These are phyloP conservation scores for Mycena maculata DNA, from an alignment of 768 basidiomycete genomes.

Conservation along the genomic window DNA sequence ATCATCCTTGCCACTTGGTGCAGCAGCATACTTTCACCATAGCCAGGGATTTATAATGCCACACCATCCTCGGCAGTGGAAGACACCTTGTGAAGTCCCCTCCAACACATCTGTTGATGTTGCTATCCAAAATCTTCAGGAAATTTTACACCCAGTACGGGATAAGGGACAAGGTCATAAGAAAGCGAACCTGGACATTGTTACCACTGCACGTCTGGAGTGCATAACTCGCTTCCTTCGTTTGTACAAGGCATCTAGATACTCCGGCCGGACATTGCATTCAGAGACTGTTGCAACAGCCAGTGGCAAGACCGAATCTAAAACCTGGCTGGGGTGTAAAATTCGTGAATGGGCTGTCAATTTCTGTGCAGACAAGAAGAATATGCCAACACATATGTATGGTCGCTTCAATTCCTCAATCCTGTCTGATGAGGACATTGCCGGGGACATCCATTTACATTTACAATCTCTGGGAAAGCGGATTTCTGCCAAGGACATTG, in stretches of 20 bases:
- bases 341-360: constrained; percentile 8
- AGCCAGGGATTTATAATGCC: not conserved
- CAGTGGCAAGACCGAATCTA: not conserved
- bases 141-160: not conserved
- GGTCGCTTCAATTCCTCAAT: constrained; percentile 16
- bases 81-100: not conserved
- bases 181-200: not conserved
- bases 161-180: not conserved
- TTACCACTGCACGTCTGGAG: constrained; percentile 4
- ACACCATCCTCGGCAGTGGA: not conserved
- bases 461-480: constrained; percentile 33
- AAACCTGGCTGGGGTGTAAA: constrained; percentile 8
- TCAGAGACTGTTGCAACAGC: not conserved
- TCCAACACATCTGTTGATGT: not conserved
- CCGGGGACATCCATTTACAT: constrained; percentile 31
- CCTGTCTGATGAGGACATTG: constrained; percentile 29
- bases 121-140: not conserved
- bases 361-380: not conserved
- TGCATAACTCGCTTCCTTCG: constrained; percentile 8
- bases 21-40: not conserved
- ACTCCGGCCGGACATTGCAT: constrained; percentile 8
- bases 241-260: not conserved
- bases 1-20: not conserved
- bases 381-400: not conserved
- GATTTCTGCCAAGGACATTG: constrained; percentile 31